Evolutionary conservation across 2,329 filamentous ascomycete species (phyloP).

Genomic region (Aureobasidium sp.): DNA sequence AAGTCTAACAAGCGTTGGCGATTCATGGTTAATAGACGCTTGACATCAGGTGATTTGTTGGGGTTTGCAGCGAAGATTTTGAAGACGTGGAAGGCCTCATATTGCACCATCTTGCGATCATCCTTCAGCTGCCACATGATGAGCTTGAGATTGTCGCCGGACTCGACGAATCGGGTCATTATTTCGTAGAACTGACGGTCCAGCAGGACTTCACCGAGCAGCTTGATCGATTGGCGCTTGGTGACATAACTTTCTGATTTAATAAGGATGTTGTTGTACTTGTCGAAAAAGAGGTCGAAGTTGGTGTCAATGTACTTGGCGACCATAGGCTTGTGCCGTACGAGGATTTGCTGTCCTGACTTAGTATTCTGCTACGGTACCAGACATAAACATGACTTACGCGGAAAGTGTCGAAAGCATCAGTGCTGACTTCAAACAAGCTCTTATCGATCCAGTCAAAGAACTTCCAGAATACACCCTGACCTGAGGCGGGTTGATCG

Average conservation of each 20-base stretch:
- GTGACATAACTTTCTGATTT: slow-evolving; percentile 96
- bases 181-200: slow-evolving; percentile 95
- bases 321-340: slow-evolving; percentile 86
- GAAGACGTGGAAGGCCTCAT: slow-evolving; percentile 98
- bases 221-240: slow-evolving; percentile 94
- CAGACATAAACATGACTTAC: slow-evolving; percentile 42
- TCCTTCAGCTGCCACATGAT: slow-evolving; percentile 96
- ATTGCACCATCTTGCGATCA: slow-evolving; percentile 98
- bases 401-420: slow-evolving; percentile 95
- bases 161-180: slow-evolving; percentile 96
- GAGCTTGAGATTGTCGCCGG: slow-evolving; percentile 91
- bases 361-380: not conserved
- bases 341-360: slow-evolving; percentile 67
- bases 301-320: slow-evolving; percentile 81
- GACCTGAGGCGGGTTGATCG: slow-evolving; percentile 64
- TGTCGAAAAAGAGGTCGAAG: slow-evolving; percentile 86
- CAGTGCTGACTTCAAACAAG: slow-evolving; percentile 91
- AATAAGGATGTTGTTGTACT: slow-evolving; percentile 79
- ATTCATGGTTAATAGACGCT: slow-evolving; percentile 94
- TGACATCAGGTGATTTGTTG: slow-evolving; percentile 92
- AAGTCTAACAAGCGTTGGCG: slow-evolving; percentile 84
- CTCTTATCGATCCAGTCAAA: slow-evolving; percentile 97
- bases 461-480: slow-evolving; percentile 91
- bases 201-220: slow-evolving; percentile 87
- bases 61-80: slow-evolving; percentile 99